Evolutionary conservation across 768 basidiomycete species (phyloP).

Genomic region (Tephrocybe sp.): DNA sequence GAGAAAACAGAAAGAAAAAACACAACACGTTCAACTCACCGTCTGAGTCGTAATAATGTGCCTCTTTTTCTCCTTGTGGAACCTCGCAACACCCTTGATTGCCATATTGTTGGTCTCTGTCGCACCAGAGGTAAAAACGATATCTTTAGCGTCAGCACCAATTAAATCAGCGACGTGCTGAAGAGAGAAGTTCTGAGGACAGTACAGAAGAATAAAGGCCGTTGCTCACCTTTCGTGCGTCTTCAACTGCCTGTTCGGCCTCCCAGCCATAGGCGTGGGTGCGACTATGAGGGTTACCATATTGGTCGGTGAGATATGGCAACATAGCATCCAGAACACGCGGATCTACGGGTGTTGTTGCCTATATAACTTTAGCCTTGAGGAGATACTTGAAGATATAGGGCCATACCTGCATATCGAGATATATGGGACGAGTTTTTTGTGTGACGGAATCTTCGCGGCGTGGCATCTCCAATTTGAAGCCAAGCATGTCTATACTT

Average conservation of each 20-base stretch:
- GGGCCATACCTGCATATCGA: conserved; percentile 88
- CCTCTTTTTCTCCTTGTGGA: conserved; percentile 89
- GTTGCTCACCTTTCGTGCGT: conserved; percentile 71
- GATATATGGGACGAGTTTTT: conserved; percentile 88
- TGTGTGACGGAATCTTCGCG: conserved; percentile 57
- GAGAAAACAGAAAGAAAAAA: not conserved
- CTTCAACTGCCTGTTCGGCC: conserved; percentile 92
- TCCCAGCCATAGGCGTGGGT: conserved; percentile 99
- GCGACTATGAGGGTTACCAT: conserved; percentile 96
- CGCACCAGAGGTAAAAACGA: conserved; percentile 96
- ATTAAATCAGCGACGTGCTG: conserved; percentile 91
- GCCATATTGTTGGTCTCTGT: conserved; percentile 98
- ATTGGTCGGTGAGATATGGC: conserved; percentile 92
- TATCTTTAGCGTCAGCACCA: conserved; percentile 93
- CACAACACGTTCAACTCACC: conserved; percentile 41
- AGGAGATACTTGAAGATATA: not conserved
- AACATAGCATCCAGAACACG: conserved; percentile 97
- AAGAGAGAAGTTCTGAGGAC: not conserved
- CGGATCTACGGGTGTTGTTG: conserved; percentile 97
- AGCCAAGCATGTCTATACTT: conserved; percentile 80
- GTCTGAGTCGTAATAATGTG: conserved; percentile 97
- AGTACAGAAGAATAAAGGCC: not conserved
- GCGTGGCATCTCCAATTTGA: conserved; percentile 69
- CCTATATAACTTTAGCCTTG: conserved; percentile 44
- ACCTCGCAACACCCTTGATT: conserved; percentile 95